Base-by-base conservation (phyloP, 2,329 filamentous ascomycete genomes). In the Hortaea werneckii region DNA sequence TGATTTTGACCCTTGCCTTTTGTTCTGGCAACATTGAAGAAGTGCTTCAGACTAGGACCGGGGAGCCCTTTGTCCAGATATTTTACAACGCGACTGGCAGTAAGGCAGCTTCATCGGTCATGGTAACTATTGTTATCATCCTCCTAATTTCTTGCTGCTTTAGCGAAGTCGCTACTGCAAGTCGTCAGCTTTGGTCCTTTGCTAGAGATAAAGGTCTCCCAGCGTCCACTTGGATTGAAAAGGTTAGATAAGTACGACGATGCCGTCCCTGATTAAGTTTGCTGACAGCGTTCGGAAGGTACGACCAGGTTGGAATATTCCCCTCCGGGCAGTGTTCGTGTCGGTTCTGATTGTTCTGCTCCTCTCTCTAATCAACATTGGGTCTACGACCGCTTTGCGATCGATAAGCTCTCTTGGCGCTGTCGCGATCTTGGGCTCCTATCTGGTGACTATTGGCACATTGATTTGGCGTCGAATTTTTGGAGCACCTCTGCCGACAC, bases 391-490 rank as follows among this genome's bases (percentile, higher is more conserved):
- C 6, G 67, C 65, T 11, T 59, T 73, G 34, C 63, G 65, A 46
- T 66, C 66, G 29, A 67, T 70, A 39, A 63, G 68, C 34, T 64
- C 66, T 3, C 60, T 71, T 8, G 60, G 58, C 5, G 58, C 62
- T 8, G 63, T 57, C 13, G 64, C 67, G 2, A 56, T 67, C 9
- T 57, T 73, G 29, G 58, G 58, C 6, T 63, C 70, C 5, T 68
- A 68, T 47, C 61, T 67, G 39, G 52, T 65, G 45, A 59, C 60
- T 10, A 65, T 67, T 37, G 55, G 56, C 34, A 63, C 58, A 44
- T 34, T 67, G 3, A 53, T 68, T 35, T 58, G 62, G 49, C 59
- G 61, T 42, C 63, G 68, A 5, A 40, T 69, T 28, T 54, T 50
- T 2, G 51, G 52, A 12, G 54, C 61, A 35, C 54, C 59, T 1